Conservation (phyloP, 345 rosid genomes). For the Aegle marmelos region DNA sequence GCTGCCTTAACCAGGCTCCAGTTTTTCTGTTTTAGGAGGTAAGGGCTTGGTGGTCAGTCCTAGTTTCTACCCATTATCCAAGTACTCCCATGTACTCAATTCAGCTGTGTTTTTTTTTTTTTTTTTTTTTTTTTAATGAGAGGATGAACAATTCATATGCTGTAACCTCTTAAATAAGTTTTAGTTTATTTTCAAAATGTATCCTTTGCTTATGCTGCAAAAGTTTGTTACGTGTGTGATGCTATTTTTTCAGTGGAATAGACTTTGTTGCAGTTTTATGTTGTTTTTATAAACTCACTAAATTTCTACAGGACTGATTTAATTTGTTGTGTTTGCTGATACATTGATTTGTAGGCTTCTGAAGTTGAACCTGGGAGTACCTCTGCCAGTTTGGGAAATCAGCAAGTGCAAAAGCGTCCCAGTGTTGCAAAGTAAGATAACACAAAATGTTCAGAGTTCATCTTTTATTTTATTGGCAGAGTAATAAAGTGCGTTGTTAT, state of each 20-base stretch:
- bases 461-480: neutral
- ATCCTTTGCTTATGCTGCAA: neutral
- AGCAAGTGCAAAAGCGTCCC: constrained; percentile 38
- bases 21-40: constrained; percentile 42
- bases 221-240: neutral
- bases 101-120: neutral
- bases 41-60: constrained; percentile 53
- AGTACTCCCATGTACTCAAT: constrained; percentile 41
- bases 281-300: neutral
- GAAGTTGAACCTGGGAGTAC: constrained; percentile 31
- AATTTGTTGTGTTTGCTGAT: constrained; percentile 4
- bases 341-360: constrained; percentile 34
- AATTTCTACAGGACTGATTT: neutral
- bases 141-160: neutral
- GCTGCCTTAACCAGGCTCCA: constrained; percentile 45
- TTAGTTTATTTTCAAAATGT: neutral
- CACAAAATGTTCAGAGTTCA: neutral
- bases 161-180: neutral
- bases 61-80: constrained; percentile 55
- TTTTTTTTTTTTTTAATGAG: neutral
- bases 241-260: neutral
- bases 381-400: constrained; percentile 26
- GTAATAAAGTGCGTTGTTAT: neutral
- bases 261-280: neutral
- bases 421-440: constrained; percentile 37